These are phyloP conservation scores for Sporothrix schenckii DNA, from an alignment of 2,329 filamentous ascomycete genomes.

Conservation along the genomic window DNA sequence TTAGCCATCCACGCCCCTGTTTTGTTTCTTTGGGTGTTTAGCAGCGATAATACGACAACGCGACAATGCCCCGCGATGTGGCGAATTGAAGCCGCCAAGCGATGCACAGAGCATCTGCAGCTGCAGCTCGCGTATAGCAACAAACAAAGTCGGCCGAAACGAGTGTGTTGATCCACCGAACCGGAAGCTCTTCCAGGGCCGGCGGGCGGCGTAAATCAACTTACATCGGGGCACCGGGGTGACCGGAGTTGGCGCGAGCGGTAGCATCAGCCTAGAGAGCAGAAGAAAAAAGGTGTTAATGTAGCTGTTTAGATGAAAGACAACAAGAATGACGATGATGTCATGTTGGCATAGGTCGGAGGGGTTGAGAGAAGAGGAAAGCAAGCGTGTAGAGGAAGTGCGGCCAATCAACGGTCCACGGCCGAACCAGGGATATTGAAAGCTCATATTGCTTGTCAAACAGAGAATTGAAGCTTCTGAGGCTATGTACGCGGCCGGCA, in stretches of 20 bases:
- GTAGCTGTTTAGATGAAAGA: background rate
- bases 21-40: background rate
- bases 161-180: background rate
- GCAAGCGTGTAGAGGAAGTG: background rate
- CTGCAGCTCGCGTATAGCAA: background rate
- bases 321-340: slow-evolving; percentile 24
- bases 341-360: slow-evolving; percentile 26
- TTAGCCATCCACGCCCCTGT: slow-evolving; percentile 7
- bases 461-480: background rate
- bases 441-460: background rate
- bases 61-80: background rate
- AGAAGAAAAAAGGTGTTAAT: slow-evolving; percentile 28
- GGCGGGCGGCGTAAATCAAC: slow-evolving; percentile 45
- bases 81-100: background rate
- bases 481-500: background rate
- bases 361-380: background rate
- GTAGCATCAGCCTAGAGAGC: slow-evolving; percentile 87
- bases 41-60: background rate
- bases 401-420: background rate
- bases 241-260: slow-evolving; percentile 91
- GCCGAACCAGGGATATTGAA: background rate
- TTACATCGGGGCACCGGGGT: slow-evolving; percentile 96
- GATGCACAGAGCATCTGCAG: background rate
- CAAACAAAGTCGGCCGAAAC: slow-evolving; percentile 6
- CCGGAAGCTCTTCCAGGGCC: background rate